These are phyloP conservation scores for Seminavis robusta DNA, from an alignment of 108 stramenopile genomes.

Conservation along the genomic window DNA sequence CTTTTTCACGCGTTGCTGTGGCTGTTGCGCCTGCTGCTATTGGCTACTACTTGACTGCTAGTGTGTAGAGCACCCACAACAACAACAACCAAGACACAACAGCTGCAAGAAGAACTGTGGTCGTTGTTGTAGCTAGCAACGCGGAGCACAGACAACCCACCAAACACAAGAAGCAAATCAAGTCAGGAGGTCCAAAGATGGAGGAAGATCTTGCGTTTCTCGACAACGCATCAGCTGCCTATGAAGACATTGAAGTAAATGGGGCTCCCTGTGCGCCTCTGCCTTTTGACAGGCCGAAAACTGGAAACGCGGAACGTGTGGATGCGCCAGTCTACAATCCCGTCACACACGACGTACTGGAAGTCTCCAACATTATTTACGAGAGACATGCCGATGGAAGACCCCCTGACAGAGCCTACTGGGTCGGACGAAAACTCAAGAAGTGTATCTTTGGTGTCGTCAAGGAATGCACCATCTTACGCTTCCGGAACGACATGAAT, in stretches of 20 bases:
- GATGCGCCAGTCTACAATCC: constrained; percentile 68
- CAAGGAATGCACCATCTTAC: constrained; percentile 63
- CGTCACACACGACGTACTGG: constrained; percentile 34
- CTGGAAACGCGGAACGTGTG: constrained; percentile 51
- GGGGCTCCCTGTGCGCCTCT: constrained; percentile 35
- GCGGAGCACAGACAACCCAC: not conserved
- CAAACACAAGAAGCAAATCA: not conserved
- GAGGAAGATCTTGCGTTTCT: constrained; percentile 42
- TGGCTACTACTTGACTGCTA: too few relatives aligned
- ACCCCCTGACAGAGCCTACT: constrained; percentile 62
- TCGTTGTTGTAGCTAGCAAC: constrained; percentile 1
- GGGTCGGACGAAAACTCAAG: constrained; percentile 71
- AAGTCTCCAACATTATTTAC: constrained; percentile 67
- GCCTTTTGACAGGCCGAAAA: constrained; percentile 34
- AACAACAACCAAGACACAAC: not conserved
- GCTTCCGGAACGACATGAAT: constrained; percentile 47
- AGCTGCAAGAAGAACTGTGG: not conserved
- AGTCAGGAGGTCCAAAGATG: not conserved
- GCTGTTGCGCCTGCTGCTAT: constrained; percentile 3
- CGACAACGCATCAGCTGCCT: constrained; percentile 52
- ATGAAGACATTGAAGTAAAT: constrained; percentile 41
- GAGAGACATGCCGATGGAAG: constrained; percentile 55
- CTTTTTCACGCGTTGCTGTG: not conserved
- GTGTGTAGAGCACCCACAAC: not conserved
- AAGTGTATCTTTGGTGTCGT: constrained; percentile 82